Evolutionary conservation across 495 filamentous ascomycete genomes (phyloP), one percentile per base, ranked within the genome.

Genomic region (Neurospora hispaniola): DNA sequence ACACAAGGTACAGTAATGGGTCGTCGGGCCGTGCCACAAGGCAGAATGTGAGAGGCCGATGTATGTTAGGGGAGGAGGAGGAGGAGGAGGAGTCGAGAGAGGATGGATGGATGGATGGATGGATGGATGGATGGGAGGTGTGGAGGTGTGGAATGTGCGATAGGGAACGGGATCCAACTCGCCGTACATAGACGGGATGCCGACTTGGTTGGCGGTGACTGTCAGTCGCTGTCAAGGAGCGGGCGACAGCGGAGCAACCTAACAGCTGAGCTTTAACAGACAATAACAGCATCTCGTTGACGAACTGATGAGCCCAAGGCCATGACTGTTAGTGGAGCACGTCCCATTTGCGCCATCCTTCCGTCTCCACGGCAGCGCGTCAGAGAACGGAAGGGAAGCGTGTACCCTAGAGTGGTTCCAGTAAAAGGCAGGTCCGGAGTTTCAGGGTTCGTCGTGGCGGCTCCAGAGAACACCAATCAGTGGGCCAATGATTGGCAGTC

Each of bases 191-290:
- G 77, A 76, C 68, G 72, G 46, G 27, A 66, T 73, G 72, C 4
- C 35, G 4, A 23, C 31, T 59, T 75, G 77, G 78, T 79, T 80
- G 77, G 79, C 77, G 76, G 79, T 79, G 79, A 79, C 77, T 66
- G 54, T 31, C 27, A 31, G 27, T 66, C 54, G 5, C 54, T 27
- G 48, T 59, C 48, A 59, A 59, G 48, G 20, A 59, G 48, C 23
- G 48, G 48, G 48, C 48, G 20, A 54, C 20, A 54, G 54, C 12
- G 54, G 27, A 62, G 27, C 27, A 31, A 66, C 54, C 31, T 31
- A 35, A 38, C 35, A 38, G 5, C 14, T 31, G 27, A 18, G 12
- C 54, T 35, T 38, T 66, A 66, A 66, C 27, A 66, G 7, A 66
- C 14, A 4, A 66, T 66, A 66, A 35, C 54, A 66, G 54, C 1